These are phyloP conservation scores for Epichloe aotearoae DNA, from an alignment of 2,329 filamentous ascomycete genomes.

Conservation along the genomic window DNA sequence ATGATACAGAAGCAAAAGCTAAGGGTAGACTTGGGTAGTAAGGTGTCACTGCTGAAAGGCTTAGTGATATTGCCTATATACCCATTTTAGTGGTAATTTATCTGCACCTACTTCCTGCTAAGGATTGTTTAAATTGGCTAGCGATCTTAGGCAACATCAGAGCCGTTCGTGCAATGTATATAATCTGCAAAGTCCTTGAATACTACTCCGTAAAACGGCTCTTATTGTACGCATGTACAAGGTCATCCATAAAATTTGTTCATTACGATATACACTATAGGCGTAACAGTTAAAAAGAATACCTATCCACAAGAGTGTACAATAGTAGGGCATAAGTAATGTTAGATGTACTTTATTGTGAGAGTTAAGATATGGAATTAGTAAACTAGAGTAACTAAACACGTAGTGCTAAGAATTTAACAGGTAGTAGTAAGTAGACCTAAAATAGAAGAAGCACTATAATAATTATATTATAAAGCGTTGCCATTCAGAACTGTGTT, in stretches of 20 bases:
- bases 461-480: no score
- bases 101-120: background rate
- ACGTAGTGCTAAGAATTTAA: no score
- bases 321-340: background rate
- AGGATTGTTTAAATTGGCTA: background rate
- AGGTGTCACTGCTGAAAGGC: background rate
- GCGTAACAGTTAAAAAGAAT: background rate
- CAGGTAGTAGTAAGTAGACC: no score
- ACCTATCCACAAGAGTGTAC: background rate
- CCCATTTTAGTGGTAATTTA: background rate
- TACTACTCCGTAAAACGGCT: background rate
- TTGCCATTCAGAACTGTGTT: no score
- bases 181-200: slow-evolving; percentile 1
- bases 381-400: no score
- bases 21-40: slow-evolving; percentile 52
- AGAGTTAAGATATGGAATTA: no score
- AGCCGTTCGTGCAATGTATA: background rate
- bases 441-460: no score
- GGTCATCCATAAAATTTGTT: background rate
- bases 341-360: background rate
- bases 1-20: slow-evolving; percentile 49
- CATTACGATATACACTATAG: background rate
- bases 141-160: background rate
- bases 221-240: background rate
- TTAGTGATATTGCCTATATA: background rate